These are phyloP conservation scores for Solanum chmielewskii DNA, from an alignment of 257 asterid species.

Conservation along the genomic window DNA sequence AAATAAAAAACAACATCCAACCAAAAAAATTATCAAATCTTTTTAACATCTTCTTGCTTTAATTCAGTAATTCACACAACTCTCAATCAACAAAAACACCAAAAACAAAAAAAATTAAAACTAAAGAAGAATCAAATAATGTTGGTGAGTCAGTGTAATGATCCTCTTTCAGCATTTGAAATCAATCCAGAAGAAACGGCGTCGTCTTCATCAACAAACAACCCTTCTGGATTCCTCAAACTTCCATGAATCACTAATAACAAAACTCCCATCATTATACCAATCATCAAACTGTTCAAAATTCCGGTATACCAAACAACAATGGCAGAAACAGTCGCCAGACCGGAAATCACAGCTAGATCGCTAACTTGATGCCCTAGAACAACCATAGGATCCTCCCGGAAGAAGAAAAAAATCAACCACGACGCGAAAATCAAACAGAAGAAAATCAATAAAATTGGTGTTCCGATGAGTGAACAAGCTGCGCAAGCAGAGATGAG, in stretches of 20 bases:
- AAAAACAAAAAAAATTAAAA: not conserved
- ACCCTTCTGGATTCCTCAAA: slow-evolving; percentile 53
- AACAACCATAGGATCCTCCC: slow-evolving; percentile 62
- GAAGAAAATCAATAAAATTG: slow-evolving; percentile 30
- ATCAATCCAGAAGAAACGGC: slow-evolving; percentile 56
- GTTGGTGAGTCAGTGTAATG: not conserved
- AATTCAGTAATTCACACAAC: not conserved
- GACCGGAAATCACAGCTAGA: slow-evolving; percentile 26
- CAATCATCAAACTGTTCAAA: slow-evolving; percentile 34
- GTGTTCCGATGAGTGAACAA: slow-evolving; percentile 41
- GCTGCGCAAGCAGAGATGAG: slow-evolving; percentile 39
- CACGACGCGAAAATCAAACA: slow-evolving; percentile 39
- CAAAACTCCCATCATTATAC: slow-evolving; percentile 41
- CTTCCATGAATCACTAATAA: slow-evolving; percentile 38
- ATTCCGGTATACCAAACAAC: slow-evolving; percentile 41
- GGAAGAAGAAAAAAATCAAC: slow-evolving; percentile 53
- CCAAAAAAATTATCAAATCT: not conserved
- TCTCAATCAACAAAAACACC: not conserved
- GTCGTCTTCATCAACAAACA: slow-evolving; percentile 56
- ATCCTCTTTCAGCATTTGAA: slow-evolving; percentile 7
- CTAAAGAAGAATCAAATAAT: not conserved
- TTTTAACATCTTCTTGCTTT: not conserved
- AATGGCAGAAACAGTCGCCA: slow-evolving; percentile 18
- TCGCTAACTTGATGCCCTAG: slow-evolving; percentile 49
- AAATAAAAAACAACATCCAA: not conserved